A percentile compares a stretch with the other conserved stretches of the same genome.
Evolutionary conservation across 2,329 filamentous ascomycete species (phyloP).

Genomic region (Fonsecaea pedrosoi): DNA sequence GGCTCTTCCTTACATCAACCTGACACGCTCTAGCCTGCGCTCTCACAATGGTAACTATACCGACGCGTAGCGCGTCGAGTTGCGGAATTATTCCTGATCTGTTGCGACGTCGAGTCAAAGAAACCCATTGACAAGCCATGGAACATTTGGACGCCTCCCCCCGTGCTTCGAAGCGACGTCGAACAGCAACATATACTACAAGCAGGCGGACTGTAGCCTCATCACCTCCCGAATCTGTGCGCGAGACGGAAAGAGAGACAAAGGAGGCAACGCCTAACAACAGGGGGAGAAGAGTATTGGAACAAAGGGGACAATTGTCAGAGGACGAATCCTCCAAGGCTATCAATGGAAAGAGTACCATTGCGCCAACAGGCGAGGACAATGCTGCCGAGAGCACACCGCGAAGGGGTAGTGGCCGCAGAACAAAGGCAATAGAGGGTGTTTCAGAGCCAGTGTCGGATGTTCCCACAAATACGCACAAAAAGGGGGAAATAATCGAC

Average conservation of each 20-base stretch:
- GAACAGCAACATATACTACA: constrained; percentile 35
- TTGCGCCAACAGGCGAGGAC: background rate
- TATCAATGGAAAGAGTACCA: background rate
- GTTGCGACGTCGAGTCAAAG: background rate
- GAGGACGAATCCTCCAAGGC: background rate
- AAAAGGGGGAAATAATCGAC: background rate
- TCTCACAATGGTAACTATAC: constrained; percentile 21
- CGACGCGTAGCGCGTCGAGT: constrained; percentile 34
- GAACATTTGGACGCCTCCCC: constrained; percentile 33
- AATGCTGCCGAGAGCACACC: background rate
- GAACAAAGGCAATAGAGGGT: background rate
- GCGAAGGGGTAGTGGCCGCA: background rate
- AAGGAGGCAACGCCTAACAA: background rate
- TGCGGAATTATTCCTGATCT: background rate
- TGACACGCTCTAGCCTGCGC: background rate
- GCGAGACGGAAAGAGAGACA: background rate
- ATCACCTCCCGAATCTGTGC: background rate
- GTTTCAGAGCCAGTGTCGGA: background rate
- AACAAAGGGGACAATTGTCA: background rate
- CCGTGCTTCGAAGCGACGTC: constrained; percentile 36
- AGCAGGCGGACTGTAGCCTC: constrained; percentile 31
- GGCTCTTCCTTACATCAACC: too few species aligned
- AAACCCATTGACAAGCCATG: constrained; percentile 11
- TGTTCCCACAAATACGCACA: background rate
- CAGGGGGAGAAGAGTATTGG: background rate